Percentiles rank a stretch among this genome's conserved stretches.
Evolutionary conservation across 345 rosid genomes (phyloP).

Genomic region (Euphorbia tirucalli): DNA sequence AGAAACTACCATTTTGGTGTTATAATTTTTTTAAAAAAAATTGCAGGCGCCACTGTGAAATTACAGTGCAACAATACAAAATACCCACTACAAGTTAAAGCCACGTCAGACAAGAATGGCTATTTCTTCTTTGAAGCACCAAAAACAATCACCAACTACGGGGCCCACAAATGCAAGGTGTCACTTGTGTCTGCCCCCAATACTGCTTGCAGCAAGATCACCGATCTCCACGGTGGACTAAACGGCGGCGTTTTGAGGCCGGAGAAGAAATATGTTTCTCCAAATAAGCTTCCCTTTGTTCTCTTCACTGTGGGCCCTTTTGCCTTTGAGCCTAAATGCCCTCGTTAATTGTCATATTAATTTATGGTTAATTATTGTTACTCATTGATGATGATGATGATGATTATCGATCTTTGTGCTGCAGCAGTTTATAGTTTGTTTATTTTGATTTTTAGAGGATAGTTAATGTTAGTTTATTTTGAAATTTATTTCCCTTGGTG

Average conservation of each 20-base stretch:
- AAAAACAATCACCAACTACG: constrained; percentile 65
- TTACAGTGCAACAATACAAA: constrained; percentile 66
- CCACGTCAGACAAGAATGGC: constrained; percentile 73
- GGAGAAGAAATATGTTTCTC: constrained; percentile 29
- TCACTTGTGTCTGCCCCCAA: constrained; percentile 45
- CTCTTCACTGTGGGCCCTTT: constrained; percentile 75
- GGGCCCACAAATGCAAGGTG: constrained; percentile 71
- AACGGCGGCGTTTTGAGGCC: constrained; percentile 53
- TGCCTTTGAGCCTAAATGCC: constrained; percentile 75
- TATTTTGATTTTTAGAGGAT: too few species aligned
- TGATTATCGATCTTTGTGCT: neutral
- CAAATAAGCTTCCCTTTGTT: constrained; percentile 34
- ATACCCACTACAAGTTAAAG: constrained; percentile 22
- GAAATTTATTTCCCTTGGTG: neutral
- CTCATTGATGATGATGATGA: too few species aligned
- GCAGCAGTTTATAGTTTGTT: neutral
- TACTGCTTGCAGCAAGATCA: constrained; percentile 41
- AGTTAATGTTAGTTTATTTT: neutral
- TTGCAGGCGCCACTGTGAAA: constrained; percentile 65
- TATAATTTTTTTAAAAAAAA: neutral
- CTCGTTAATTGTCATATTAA: constrained; percentile 18
- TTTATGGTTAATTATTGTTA: too few species aligned
- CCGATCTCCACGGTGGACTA: constrained; percentile 56
- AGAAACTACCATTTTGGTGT: neutral
- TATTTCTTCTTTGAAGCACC: constrained; percentile 70